Conservation (phyloP, 176 grass and related monocot species). For the Elaeis guineensis region DNA sequence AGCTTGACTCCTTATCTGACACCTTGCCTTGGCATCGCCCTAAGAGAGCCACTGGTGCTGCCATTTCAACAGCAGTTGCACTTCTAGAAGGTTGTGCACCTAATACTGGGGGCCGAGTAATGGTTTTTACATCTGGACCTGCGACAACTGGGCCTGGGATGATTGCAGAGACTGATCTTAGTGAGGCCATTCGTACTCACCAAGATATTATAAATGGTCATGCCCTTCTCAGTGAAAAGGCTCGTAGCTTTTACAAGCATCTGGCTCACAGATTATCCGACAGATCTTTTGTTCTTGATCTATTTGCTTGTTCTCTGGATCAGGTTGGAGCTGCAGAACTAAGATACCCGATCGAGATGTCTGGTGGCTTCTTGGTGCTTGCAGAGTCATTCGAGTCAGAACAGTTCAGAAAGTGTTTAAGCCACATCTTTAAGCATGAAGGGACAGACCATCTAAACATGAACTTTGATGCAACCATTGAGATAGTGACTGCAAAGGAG, state of each 20-base stretch:
- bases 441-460: conserved; percentile 56
- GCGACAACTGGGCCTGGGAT: conserved; percentile 73
- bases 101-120: conserved; percentile 52
- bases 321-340: conserved; percentile 87
- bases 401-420: conserved; percentile 78
- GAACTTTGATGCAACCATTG: conserved; percentile 80
- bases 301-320: conserved; percentile 89
- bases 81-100: conserved; percentile 81
- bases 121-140: conserved; percentile 92
- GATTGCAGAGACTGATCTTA: conserved; percentile 70
- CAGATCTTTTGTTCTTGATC: conserved; percentile 73
- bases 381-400: conserved; percentile 83
- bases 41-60: conserved; percentile 54
- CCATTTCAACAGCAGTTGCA: conserved; percentile 75
- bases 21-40: conserved; percentile 48
- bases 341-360: conserved; percentile 76
- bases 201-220: conserved; percentile 71
- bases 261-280: conserved; percentile 61
- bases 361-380: conserved; percentile 71
- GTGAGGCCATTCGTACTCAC: conserved; percentile 76
- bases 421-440: conserved; percentile 62
- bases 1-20: conserved; percentile 43
- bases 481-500: conserved; percentile 86
- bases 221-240: conserved; percentile 46
- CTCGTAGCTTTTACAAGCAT: conserved; percentile 69